Evolutionary conservation across 1,284 basidiomycete genomes (phyloP), one percentile per base, ranked within the genome.

Genomic region (Caloboletus firmus): DNA sequence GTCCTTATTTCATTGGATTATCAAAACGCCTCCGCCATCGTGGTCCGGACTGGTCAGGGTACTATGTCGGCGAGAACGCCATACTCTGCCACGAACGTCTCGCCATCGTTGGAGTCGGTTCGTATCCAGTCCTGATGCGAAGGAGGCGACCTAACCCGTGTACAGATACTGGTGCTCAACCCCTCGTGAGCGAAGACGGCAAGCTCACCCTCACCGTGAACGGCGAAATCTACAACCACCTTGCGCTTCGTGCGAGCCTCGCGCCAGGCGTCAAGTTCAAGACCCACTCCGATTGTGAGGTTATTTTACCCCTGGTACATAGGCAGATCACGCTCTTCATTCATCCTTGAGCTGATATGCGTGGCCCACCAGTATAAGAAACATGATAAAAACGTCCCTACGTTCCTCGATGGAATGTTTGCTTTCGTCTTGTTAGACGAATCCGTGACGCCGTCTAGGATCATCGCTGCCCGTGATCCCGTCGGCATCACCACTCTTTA

Each of bases 151-250:
- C 51, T 69, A 35, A 72, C 36, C 2, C 41, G 15, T n/a, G 26
- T 24, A 44, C 61, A 97, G 96, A 98, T 72, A 92, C 95, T 30
- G 97, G 97, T 63, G 97, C 97, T 37, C 97, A 99, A 72, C 97
- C 97, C 22, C 82, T 99, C 52, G 75, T 90, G 60, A 94, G 89
- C 74, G 84, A 91, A 45, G 94, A 98, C 65, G 89, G 88, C 54
- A 91, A 90, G 68, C 73, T 89, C 61, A 82, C 91, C 64, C 88
- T 99, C 52, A 87, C 93, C 56, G 97, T 99, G 70, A 99, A 99
- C 76, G 97, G 97, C 52, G 97, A 99, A 75, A 99, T 99, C 67
- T 99, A 99, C 82, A 99, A 99, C 81, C 93, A 99, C 72, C 76
- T 93, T 56, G 80, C 86, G 35, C 83, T 99, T 45, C 86, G 93